Evolutionary conservation across 805 yeast species (phyloP).

Genomic region (Candida manassasensis): DNA sequence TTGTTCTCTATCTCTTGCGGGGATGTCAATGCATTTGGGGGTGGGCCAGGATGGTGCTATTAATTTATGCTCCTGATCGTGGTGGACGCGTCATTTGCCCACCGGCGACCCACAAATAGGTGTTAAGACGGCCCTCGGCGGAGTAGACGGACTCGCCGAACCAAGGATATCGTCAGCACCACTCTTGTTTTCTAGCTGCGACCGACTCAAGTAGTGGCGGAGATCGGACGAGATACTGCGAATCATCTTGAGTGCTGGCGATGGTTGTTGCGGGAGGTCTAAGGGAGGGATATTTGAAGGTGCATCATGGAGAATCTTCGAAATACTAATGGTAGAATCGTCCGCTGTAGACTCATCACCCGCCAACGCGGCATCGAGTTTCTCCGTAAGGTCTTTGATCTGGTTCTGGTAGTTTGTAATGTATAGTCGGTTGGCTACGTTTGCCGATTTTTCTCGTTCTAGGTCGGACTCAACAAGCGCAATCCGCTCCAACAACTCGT

Average conservation of each 20-base stretch:
- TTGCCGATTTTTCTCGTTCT: constrained; percentile 19
- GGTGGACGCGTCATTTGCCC: no score
- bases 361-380: constrained; percentile 5
- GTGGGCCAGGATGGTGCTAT: no score
- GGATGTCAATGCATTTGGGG: no score
- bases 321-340: constrained; percentile 9
- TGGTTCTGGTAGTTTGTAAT: constrained; percentile 29
- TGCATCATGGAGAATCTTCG: constrained; percentile 8
- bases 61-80: no score
- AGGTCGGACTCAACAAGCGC: constrained; percentile 41
- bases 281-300: not conserved
- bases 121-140: no score
- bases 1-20: no score
- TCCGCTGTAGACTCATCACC: constrained; percentile 1
- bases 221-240: not conserved
- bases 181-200: no score
- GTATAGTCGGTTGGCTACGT: constrained; percentile 22
- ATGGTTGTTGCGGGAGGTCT: not conserved
- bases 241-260: not conserved
- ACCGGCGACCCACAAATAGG: no score
- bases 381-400: constrained; percentile 15
- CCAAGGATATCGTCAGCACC: no score
- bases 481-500: constrained; percentile 37
- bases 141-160: no score
- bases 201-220: not conserved